Base-by-base conservation (phyloP, 345 rosid species). In the Brassica cretica region DNA sequence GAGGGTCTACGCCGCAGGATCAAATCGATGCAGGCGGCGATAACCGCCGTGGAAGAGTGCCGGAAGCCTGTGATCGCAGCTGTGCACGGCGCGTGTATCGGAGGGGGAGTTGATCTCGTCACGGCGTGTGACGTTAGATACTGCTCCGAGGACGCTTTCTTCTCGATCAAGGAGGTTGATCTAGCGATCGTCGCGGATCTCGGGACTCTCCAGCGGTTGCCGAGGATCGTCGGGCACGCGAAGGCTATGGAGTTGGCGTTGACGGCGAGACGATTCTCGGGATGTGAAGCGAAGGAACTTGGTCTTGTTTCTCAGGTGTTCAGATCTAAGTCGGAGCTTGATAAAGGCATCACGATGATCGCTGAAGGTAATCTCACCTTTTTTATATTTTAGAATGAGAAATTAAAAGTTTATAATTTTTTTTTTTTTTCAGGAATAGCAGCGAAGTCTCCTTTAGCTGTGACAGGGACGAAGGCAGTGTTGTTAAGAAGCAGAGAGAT, bases 161-260 rank as follows among this genome's bases (percentile, higher is more conserved):
- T 94, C 80, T 77, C 90, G 0, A 91, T 91, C 30, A 92, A 91
- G 78, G 98, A 94, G 84, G 93, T 92, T 1, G 98, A 91, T 77
- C 16, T 91, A 73, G 98, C 86, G 8, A 82, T 94, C 53, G 87
- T 89, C 11, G 97, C 95, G 5, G 98, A 92, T 83, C 85, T 92
- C 3, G 97, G 98, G n/a, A 87, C 97, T 21, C 84, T 94, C 0
- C 97, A 94, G 88, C 75, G 98, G 67, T 56, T 94, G 18, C 98
- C 98, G 9, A 66, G 72, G 14, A 92, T 92, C 4, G 90, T 94
- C 10, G 98, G 95, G 41, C 79, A 71, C 19, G 97, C 93, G 0
- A 83, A 83, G 16, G 89, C 98, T 4, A 80, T 91, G 88, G 97
- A 90, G 10, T 67, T 92, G 78, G 86, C 96, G 8, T 83, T 92